Evolutionary conservation across 768 basidiomycete species (phyloP), one percentile per base, ranked within the genome.

Genomic region (Tricholoma saponaceum): DNA sequence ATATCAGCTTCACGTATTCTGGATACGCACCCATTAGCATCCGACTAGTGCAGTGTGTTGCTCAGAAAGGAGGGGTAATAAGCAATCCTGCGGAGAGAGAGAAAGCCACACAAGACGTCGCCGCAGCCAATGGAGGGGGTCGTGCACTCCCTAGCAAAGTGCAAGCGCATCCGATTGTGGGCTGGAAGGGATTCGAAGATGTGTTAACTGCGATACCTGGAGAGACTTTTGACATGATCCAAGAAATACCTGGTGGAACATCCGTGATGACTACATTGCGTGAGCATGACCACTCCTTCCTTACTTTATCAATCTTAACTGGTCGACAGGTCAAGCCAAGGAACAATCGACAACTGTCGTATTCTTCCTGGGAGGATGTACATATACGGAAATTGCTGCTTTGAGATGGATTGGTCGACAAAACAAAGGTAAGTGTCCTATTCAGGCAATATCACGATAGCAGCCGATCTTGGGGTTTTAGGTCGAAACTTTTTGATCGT

Each of bases 121-220:
- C 72, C 54, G 67, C 16, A 20, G 28, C 39, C 13, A 44, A 67
- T 25, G 73, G 68, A n/a, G 75, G 71, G 46, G 63, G 41, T 6
- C n/a, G 33, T 37, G 18, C 65, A 54, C 60, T 70, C n/a, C 62
- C 70, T 23, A 76, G 74, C 53, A 86, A 85, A 68, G 78, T 90
- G 39, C 88, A 86, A 67, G 94, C 95, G 1, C 95, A 97, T 70
- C 89, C 93, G 2, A 90, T 99, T 58, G 83, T 89, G 8, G 96
- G 96, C 2, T 99, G 96, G 95, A 96, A 91, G 70, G 96, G 95
- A 22, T 94, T 99, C 67, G 97, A 98, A 71, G 96, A 98, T 65
- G 83, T 92, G 13, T 69, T 97, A 20, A 81, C 82, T 33, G 78
- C 80, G 54, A 86, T 98, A 55, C 91, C 94, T 0, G 97, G 97